Base-by-base conservation (phyloP, 345 rosid species). In the Atalantia buxifolia region DNA sequence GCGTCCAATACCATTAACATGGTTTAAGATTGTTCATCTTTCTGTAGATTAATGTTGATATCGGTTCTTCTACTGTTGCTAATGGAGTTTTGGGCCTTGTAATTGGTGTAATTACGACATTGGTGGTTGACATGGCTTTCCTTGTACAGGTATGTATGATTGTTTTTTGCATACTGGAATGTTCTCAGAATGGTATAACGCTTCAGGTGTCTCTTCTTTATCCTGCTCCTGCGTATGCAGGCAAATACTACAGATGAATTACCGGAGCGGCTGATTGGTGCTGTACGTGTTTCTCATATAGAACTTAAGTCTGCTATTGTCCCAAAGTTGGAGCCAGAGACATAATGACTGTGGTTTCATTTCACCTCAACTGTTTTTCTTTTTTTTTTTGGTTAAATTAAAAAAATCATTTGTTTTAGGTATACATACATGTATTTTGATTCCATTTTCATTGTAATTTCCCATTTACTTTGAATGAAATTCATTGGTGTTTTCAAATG, bases 61-160 rank as follows among this genome's bases (percentile, higher is more conserved):
- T 94, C 16, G 98, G 99, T 73, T 97, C 99, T 77, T 97, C 99
- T 27, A 92, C 98, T 2, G 99, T 97, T 25, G 99, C 99, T 61
- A 97, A 94, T 80, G 99, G 99, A 85, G 99, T 96, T 77, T 82
- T 96, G 83, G 98, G 99, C 77, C 97, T 97, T 76, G 99, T 97
- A 66, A 84, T 94, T 9, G 98, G 99, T n/a, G 95, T 94, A 66
- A 90, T 97, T 66, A 94, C 92, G 62, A 0, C 98, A 19, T 85
- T 97, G 87, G 98, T 97, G 69, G 97, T 97, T 64, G 99, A 97
- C 78, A 97, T 94, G 99, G 98, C 99, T 81, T 94, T 97, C 80
- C 98, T 97, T 86, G 98, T 97, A 85, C 99, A 94, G 97, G 68
- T 42, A 42, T 42, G 14, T 2, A 10, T 42, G 48, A 42, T 42